phyloP scores from a whole-genome alignment of 2,329 filamentous ascomycete species.

The Davidsoniella eucalypti region DNA sequence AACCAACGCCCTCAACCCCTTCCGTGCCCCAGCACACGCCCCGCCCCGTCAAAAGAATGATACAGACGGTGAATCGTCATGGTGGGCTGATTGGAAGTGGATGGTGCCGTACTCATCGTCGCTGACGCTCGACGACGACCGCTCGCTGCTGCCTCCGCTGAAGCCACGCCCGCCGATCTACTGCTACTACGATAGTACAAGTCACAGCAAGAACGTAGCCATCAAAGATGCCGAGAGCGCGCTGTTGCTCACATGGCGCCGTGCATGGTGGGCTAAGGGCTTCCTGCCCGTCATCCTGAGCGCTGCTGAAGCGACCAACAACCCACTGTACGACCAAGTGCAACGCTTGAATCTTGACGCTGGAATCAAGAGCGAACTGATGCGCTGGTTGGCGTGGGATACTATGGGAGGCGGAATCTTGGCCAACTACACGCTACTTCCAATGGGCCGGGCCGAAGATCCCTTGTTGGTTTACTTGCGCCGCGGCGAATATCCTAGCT shows the following conservation, averaged over 20 bases:
- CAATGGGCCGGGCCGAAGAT: conserved; percentile 66
- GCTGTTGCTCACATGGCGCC: conserved; percentile 71
- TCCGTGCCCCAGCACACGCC: conserved; percentile 52
- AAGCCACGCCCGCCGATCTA: conserved; percentile 58
- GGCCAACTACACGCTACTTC: conserved; percentile 61
- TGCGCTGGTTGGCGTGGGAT: conserved; percentile 85
- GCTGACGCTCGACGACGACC: conserved; percentile 63
- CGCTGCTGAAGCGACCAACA: conserved; percentile 63
- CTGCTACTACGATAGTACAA: conserved; percentile 66
- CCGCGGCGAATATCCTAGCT: conserved; percentile 53
- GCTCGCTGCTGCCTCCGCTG: conserved; percentile 68
- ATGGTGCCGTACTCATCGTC: conserved; percentile 67
- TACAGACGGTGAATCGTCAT: conserved; percentile 59
- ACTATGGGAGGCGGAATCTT: conserved; percentile 75
- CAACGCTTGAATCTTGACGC: conserved; percentile 45
- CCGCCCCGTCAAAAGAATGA: conserved; percentile 63
- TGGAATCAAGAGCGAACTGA: conserved; percentile 50
- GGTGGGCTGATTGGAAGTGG: conserved; percentile 87
- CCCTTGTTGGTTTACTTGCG: conserved; percentile 55
- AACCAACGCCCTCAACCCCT: conserved; percentile 44
- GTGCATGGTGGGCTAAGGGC: conserved; percentile 90
- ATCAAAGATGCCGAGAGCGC: conserved; percentile 58
- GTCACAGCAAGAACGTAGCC: conserved; percentile 42
- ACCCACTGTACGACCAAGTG: conserved; percentile 59
- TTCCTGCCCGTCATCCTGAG: conserved; percentile 74